Base-by-base conservation (phyloP, 1,139 yeast genomes). In the Diutina catenulata region DNA sequence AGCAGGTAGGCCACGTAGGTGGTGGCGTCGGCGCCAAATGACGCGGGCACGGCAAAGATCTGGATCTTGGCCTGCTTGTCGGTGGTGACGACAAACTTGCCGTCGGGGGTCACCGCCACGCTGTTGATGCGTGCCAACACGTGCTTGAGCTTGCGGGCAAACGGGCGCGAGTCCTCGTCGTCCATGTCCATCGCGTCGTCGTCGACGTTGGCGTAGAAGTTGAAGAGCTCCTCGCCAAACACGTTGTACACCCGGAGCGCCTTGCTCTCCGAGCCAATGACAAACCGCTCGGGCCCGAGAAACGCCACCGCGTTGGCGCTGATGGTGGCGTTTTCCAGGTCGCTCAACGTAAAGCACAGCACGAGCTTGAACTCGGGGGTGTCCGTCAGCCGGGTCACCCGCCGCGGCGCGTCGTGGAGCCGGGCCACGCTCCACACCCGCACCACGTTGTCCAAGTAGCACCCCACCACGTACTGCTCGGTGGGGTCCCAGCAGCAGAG, bases 211-310 rank as follows among this genome's bases (percentile, higher is more conserved):
- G 18, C 35, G 9, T 65, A 65, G 45, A 67, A 67, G 45, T 67
- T 72, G 47, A 64, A 63, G 10, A 66, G 45, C 42, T 65, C 70
- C 3, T 46, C 48, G 5, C 73, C 71, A 18, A 59, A 55, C 19
- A 71, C 49, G 46, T 77, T 74, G 60, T 72, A 82, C 11, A 81
- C 68, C 25, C 74, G 70, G 41, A 86, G 69, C 37, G 74, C 77
- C 45, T 77, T 76, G 52, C 84, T 95, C 0, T 88, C 86, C 1
- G 91, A 76, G 0, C 94, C 93, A 16, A 81, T 64, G 9, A 84
- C 65, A 44, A 83, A 79, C 40, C 10, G 37, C 20, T 37, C 40
- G 20, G 40, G 39, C 1, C 84, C 86, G 32, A 80, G 58, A 76
- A 93, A 87, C 43, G 77, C 87, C 47, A 87, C 76, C 14, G 91